phyloP scores from a whole-genome alignment of 805 yeast species.

The Metschnikowia drakensbergensis region DNA sequence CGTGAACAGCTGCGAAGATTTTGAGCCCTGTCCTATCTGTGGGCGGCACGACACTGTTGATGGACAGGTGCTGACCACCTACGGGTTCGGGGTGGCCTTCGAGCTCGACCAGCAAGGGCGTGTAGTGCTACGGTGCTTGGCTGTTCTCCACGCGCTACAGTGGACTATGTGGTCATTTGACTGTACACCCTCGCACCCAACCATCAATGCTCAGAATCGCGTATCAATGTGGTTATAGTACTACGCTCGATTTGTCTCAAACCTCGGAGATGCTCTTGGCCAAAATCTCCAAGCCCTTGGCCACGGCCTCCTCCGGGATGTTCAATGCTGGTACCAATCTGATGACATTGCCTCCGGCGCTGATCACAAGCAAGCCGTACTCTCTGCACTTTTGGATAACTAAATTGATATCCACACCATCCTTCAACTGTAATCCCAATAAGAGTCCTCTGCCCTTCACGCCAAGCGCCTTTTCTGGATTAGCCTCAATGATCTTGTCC shows the following conservation, averaged over 20 bases:
- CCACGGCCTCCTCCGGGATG: constrained; percentile 64
- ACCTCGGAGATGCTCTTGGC: constrained; percentile 46
- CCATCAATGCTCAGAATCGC: no score
- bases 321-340: constrained; percentile 92
- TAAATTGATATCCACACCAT: constrained; percentile 51
- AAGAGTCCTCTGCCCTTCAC: constrained; percentile 88
- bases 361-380: constrained; percentile 75
- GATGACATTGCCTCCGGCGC: constrained; percentile 89
- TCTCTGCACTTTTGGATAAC: constrained; percentile 71
- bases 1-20: constrained; percentile 1
- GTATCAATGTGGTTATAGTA: no score
- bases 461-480: constrained; percentile 59
- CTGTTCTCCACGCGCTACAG: no score
- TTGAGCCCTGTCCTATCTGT: neutral
- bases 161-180: no score
- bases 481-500: constrained; percentile 46
- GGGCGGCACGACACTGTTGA: constrained; percentile 1
- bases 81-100: no score
- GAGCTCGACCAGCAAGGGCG: no score
- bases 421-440: constrained; percentile 71
- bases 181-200: no score
- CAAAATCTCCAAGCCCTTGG: constrained; percentile 68
- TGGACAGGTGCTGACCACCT: no score
- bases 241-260: neutral
- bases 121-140: no score